Conservation (phyloP, 805 yeast species). For the Ogataea dorogensis region DNA sequence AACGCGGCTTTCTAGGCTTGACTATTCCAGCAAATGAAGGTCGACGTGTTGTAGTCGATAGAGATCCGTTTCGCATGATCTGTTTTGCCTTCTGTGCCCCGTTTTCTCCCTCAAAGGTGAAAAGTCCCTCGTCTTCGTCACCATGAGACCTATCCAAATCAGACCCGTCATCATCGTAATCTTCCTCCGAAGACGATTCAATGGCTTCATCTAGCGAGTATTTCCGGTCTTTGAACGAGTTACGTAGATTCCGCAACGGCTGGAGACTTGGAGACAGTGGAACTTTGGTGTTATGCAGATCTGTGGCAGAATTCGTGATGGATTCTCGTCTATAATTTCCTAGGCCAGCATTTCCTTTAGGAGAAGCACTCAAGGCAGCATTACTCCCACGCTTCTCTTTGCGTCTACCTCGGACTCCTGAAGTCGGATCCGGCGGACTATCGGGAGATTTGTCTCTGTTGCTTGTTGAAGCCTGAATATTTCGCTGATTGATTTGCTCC, state of each 20-base stretch:
- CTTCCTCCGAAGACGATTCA: conserved; percentile 38
- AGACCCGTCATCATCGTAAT: conserved; percentile 38
- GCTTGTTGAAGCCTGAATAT: conserved; percentile 18
- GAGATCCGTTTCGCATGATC: conserved; percentile 23
- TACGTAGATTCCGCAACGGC: conserved; percentile 32
- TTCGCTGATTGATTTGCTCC: conserved; percentile 26
- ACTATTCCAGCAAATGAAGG: conserved; percentile 36
- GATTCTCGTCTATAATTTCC: conserved; percentile 45
- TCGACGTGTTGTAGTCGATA: conserved; percentile 25
- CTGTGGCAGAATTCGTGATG: conserved; percentile 45
- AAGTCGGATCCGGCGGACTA: conserved; percentile 16
- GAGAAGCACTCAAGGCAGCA: conserved; percentile 22
- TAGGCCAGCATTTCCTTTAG: conserved; percentile 12
- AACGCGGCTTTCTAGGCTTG: conserved; percentile 35
- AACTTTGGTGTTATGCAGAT: conserved; percentile 44
- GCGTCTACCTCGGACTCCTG: conserved; percentile 5
- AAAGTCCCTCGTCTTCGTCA: conserved; percentile 37
- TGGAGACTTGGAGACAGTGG: conserved; percentile 40
- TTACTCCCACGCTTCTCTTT: conserved; percentile 17
- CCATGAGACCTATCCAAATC: conserved; percentile 36
- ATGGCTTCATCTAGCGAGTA: conserved; percentile 37
- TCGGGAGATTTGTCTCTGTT: conserved; percentile 18
- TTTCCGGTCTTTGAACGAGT: conserved; percentile 30
- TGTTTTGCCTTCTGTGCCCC: conserved; percentile 12
- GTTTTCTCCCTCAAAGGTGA: conserved; percentile 28